A percentile compares a stretch with the other conserved stretches of the same genome.
Conservation (phyloP, 768 basidiomycete species). For the Collybia nuda region DNA sequence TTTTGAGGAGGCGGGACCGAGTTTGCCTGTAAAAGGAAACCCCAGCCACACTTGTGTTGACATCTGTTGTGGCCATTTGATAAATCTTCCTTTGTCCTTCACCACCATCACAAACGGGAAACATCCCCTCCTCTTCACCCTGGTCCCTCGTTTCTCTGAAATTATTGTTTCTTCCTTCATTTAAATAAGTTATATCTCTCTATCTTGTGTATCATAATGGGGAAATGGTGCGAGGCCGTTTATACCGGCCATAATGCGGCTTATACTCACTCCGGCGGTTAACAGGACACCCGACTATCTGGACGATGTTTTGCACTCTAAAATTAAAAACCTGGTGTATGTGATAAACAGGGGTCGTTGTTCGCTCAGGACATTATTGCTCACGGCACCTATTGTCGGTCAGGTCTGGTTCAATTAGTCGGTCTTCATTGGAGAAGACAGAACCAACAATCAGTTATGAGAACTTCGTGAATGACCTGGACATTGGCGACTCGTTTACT, state of each 20-base stretch:
- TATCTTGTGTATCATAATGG: constrained; percentile 45
- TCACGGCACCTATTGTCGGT: neutral
- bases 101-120: constrained; percentile 25
- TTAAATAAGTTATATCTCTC: constrained; percentile 21
- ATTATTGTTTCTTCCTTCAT: neutral
- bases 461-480: constrained; percentile 73
- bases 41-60: constrained; percentile 30
- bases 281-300: constrained; percentile 69
- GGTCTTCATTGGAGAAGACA: constrained; percentile 61
- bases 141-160: constrained; percentile 3
- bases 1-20: constrained; percentile 1
- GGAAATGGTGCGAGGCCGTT: constrained; percentile 57
- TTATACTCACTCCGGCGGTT: constrained; percentile 12
- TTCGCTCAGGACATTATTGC: constrained; percentile 4
- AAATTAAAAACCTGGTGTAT: constrained; percentile 79
- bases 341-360: constrained; percentile 21
- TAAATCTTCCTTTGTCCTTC: constrained; percentile 23
- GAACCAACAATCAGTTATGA: constrained; percentile 73
- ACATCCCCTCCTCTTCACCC: neutral
- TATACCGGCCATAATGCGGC: constrained; percentile 8
- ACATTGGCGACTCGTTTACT: constrained; percentile 80
- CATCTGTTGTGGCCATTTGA: constrained; percentile 27
- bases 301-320: constrained; percentile 71
- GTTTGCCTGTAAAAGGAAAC: constrained; percentile 16
- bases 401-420: constrained; percentile 73